Percentiles rank a stretch among this genome's conserved stretches.
phyloP scores from a whole-genome alignment of 2,329 filamentous ascomycete species.

The Phyllosticta citribraziliensis region DNA sequence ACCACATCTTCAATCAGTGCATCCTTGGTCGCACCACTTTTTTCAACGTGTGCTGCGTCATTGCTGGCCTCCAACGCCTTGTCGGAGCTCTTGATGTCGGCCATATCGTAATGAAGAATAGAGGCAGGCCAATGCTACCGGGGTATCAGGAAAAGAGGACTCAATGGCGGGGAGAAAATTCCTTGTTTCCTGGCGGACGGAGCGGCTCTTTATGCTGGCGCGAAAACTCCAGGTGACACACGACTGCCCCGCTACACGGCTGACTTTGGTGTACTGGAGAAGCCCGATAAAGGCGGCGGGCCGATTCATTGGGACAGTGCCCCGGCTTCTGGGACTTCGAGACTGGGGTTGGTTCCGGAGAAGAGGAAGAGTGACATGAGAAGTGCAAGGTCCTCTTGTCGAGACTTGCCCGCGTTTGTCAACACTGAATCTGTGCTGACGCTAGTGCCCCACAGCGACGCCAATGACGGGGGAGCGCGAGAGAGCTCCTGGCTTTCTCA shows the following conservation, averaged over 20 bases:
- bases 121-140: not conserved
- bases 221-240: not conserved
- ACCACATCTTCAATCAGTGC: slow-evolving; percentile 5
- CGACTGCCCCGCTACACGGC: not conserved
- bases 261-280: not conserved
- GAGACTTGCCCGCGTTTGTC: not conserved
- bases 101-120: not conserved
- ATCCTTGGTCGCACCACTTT: not conserved
- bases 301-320: not conserved
- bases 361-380: not conserved
- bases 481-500: no score
- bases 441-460: no score
- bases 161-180: not conserved
- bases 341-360: not conserved
- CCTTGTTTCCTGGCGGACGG: not conserved
- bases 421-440: not conserved
- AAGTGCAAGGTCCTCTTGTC: not conserved
- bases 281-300: not conserved
- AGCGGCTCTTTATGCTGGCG: not conserved
- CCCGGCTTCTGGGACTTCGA: not conserved
- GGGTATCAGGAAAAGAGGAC: not conserved
- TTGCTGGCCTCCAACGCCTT: not conserved
- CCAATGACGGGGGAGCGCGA: no score
- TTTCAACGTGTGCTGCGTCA: slow-evolving; percentile 8
- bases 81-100: slow-evolving; percentile 2